Conservation (phyloP, 2,329 filamentous ascomycete genomes). For the Penicillium sclerotigenum region DNA sequence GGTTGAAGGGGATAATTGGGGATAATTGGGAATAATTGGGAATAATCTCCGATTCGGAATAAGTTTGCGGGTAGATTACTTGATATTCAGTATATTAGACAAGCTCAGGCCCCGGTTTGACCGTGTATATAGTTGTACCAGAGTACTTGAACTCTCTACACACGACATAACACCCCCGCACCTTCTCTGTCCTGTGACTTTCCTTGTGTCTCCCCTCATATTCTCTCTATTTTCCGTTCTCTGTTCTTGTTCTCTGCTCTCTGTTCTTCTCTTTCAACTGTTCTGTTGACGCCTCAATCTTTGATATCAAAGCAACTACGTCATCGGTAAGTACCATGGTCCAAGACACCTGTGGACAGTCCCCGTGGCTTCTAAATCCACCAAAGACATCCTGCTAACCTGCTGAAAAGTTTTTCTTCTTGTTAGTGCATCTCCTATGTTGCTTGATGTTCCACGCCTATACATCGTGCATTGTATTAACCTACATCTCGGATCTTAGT, state of each 20-base stretch:
- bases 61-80: not conserved
- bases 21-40: too few relatives aligned
- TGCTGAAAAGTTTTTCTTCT: not conserved
- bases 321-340: conserved; percentile 21
- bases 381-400: conserved; percentile 5
- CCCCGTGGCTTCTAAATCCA: conserved; percentile 13
- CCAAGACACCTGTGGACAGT: not conserved
- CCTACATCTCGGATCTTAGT: not conserved
- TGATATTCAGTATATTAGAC: conserved; percentile 10
- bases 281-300: not conserved
- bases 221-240: not conserved
- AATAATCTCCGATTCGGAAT: conserved; percentile 4
- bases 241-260: not conserved
- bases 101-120: conserved; percentile 9
- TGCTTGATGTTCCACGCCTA: not conserved
- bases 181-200: conserved; percentile 21
- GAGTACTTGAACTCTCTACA: not conserved
- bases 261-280: not conserved
- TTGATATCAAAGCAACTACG: conserved; percentile 5
- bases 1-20: conserved; percentile 9
- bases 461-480: not conserved
- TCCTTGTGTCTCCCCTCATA: not conserved
- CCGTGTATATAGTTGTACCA: conserved; percentile 1
- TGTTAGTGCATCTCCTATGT: not conserved
- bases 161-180: conserved; percentile 9